Evolutionary conservation across 257 asterid species (phyloP), one percentile per base, ranked within the genome.

Genomic region (Dorcoceras hygrometricum): DNA sequence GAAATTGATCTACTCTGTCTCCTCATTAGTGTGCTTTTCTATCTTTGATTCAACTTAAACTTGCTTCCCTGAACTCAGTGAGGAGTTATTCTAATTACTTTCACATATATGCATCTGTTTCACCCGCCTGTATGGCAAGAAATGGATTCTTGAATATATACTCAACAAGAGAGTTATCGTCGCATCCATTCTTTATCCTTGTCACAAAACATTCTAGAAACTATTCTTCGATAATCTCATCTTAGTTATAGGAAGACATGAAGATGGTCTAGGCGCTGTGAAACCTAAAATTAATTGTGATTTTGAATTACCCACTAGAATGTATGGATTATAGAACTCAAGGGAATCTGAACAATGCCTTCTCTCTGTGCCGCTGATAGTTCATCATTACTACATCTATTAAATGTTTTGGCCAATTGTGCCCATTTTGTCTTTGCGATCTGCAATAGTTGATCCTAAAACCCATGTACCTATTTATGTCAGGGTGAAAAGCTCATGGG

Each of bases 401-500:
- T 46, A 46, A 12, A 46, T 46, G 53, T 16, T 46, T 46, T 14
- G 20, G 53, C 8, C 3, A 46, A 16, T 46, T 46, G 19, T 46
- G 20, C 20, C 19, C 53, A 5, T 46, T 46, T 14, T 46, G 19
- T 16, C 53, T 46, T 4, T 16, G 53, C 53, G 14, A 16, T 14
- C 16, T 46, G 53, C 20, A 46, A 16, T 46, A 14, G 16, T 46
- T 14, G 53, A 3, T 46, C 53, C 53, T 16, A 16, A 46, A 43
- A 46, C 14, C 8, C 53, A 46, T 66, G 63, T 59, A 34, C 72
- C 66, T 19, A 68, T 63, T 76, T 58, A 25, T 78, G 74, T 66
- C 77, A 94, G 99, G 96, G 99, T 51, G 99, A 94, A 79, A 94
- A 88, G 77, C 89, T 94, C 63, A 76, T 94, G 86, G 98, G 99